Evolutionary conservation across 2,329 filamentous ascomycete species (phyloP), one percentile per base, ranked within the genome.

Genomic region (Stagonosporopsis chrysanthemi): DNA sequence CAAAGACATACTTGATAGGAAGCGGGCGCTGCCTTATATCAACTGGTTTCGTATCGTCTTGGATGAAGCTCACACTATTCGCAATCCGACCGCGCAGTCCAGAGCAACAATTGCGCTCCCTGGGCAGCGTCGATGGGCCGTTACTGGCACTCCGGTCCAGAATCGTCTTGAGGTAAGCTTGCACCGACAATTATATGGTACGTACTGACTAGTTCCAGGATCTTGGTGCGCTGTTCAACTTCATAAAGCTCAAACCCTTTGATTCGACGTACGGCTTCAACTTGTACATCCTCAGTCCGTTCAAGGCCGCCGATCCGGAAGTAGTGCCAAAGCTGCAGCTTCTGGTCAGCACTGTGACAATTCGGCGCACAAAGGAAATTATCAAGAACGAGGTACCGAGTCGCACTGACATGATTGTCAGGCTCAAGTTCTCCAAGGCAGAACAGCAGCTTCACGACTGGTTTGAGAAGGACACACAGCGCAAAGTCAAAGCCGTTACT

Each of bases 131-230:
- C 88, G 93, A 31, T 99, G 95, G 95, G 94, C 93, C 2, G 91
- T 98, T n/a, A 98, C 95, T 0, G 95, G 94, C 52, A 98, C 95
- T 0, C 95, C 93, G 0, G 91, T 98, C 8, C 94, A 98, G 76
- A 99, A 99, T 71, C 88, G 91, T 4, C 83, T 98, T 2, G 69
- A 92, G 26, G 62, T 65, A 49, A 47, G 48, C 23, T 96, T 29
- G 1, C 7, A 19, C 12, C 11, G 29, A 14, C 14, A 4, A 1
- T 7, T 2, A 15, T 46, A 17, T 39, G 39, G 24, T 46, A 7
- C 6, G 14, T 45, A 42, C 58, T 65, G 31, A 63, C 29, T 14
- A 9, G 4, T 6, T 14, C 3, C 17, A 65, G 63, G 95, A 99
- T 73, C 83, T 98, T 22, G 90, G 91, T 14, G 90, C 94, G 1